These are phyloP conservation scores for Alternaria sp. DNA, from an alignment of 2,329 filamentous ascomycete species.

Conservation along the genomic window DNA sequence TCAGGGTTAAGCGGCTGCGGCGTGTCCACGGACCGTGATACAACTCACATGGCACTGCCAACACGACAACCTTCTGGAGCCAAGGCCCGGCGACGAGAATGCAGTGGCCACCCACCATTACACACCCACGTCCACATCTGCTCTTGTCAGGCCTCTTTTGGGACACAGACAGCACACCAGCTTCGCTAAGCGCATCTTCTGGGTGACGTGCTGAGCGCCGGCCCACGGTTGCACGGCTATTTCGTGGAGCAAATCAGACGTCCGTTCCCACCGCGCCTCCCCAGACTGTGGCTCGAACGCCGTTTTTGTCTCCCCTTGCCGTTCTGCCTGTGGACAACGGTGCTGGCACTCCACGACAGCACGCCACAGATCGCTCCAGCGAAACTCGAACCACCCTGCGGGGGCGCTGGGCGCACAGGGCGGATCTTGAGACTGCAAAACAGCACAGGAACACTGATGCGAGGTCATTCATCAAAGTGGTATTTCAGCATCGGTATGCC, in stretches of 20 bases:
- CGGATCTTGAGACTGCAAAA: slow-evolving; percentile 2
- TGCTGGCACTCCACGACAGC: slow-evolving; percentile 33
- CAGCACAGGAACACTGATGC: neutral
- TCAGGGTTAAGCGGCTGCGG: slow-evolving; percentile 22
- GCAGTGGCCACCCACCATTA: slow-evolving; percentile 16
- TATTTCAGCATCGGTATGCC: neutral
- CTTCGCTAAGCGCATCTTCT: slow-evolving; percentile 14
- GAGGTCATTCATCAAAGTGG: neutral
- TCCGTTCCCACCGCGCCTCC: slow-evolving; percentile 12
- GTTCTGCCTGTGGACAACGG: slow-evolving; percentile 7
- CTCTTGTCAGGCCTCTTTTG: slow-evolving; percentile 24
- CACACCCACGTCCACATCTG: slow-evolving; percentile 5
- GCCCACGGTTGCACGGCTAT: slow-evolving; percentile 23
- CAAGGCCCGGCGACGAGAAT: slow-evolving; percentile 20
- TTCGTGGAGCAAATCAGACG: slow-evolving; percentile 29
- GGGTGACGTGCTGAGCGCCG: slow-evolving; percentile 17
- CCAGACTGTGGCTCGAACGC: slow-evolving; percentile 19
- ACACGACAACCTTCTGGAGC: slow-evolving; percentile 28
- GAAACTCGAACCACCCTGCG: neutral
- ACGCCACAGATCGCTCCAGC: slow-evolving; percentile 17
- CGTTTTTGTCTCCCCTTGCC: slow-evolving; percentile 27
- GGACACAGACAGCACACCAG: slow-evolving; percentile 21
- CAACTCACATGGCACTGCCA: slow-evolving; percentile 32
- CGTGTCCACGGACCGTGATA: slow-evolving; percentile 20
- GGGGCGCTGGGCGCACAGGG: neutral